Evolutionary conservation across 371 early-diverging fungal species (phyloP).

Genomic region (Aphelidium insulamus): DNA sequence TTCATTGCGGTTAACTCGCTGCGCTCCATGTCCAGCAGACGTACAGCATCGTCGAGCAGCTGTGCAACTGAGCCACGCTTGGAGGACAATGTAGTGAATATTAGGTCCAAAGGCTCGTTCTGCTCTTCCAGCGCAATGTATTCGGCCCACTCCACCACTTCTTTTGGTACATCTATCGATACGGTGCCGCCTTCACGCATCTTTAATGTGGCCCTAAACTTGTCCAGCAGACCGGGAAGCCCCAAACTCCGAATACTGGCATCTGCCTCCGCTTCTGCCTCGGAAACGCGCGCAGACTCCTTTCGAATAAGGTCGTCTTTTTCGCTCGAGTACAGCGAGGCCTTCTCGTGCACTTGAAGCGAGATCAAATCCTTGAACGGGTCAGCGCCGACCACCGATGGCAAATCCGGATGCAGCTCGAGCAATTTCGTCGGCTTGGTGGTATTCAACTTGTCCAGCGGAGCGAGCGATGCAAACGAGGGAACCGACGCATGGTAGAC

Average conservation of each 20-base stretch:
- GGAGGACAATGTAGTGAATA: too few relatives aligned
- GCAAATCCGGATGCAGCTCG: slow-evolving; percentile 4
- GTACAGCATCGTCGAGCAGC: too few relatives aligned
- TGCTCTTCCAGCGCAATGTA: slow-evolving; percentile 21
- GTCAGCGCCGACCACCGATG: slow-evolving; percentile 32
- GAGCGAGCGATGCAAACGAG: slow-evolving; percentile 6
- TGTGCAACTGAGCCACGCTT: too few relatives aligned
- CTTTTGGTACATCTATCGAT: slow-evolving; percentile 22
- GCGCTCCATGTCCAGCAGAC: too few relatives aligned
- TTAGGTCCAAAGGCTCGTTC: too few relatives aligned
- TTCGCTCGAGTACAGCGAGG: slow-evolving; percentile 81
- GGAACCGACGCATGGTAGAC: slow-evolving; percentile 82
- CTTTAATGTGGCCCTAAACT: slow-evolving; percentile 25
- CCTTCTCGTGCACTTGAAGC: slow-evolving; percentile 69
- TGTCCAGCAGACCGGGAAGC: slow-evolving; percentile 44
- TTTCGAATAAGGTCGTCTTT: slow-evolving; percentile 68
- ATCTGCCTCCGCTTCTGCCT: slow-evolving; percentile 65
- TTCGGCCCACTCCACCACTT: slow-evolving; percentile 34
- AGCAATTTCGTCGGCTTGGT: too few relatives aligned
- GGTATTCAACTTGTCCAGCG: slow-evolving; percentile 8
- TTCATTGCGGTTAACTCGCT: too few relatives aligned
- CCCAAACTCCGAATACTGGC: slow-evolving; percentile 66
- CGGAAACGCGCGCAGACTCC: slow-evolving; percentile 45
- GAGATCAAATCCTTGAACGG: slow-evolving; percentile 73
- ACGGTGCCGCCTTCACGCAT: slow-evolving; percentile 5